Conservation (phyloP, 2,329 filamentous ascomycete genomes). For the Magnaporthiopsis incrustans region DNA sequence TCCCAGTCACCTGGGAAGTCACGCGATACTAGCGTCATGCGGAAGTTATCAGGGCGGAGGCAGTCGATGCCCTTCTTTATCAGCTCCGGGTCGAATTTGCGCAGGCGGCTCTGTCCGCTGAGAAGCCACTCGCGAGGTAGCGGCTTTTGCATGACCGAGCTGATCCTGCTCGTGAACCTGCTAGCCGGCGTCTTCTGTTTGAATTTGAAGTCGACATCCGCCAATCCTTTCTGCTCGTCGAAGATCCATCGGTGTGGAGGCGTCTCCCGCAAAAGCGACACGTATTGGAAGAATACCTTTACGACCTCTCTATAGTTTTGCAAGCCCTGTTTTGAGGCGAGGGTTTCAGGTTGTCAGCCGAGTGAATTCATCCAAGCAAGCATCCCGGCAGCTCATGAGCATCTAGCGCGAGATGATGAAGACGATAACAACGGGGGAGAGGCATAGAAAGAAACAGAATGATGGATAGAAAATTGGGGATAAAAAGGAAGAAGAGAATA, state of each 20-base stretch:
- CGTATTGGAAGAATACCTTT: constrained; percentile 84
- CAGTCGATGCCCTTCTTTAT: constrained; percentile 68
- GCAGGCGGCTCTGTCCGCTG: constrained; percentile 67
- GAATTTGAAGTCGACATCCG: constrained; percentile 92
- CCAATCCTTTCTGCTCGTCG: constrained; percentile 81
- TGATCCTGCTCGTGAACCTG: constrained; percentile 78
- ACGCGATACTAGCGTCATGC: constrained; percentile 74
- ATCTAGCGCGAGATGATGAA: not conserved
- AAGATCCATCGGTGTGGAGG: constrained; percentile 90
- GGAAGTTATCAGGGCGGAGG: constrained; percentile 82
- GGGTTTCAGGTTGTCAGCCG: not conserved
- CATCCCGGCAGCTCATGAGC: not conserved
- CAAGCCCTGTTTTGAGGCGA: constrained; percentile 40
- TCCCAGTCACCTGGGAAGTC: constrained; percentile 80
- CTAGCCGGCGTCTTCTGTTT: constrained; percentile 87
- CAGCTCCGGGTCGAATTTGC: constrained; percentile 69
- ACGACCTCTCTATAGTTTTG: constrained; percentile 75
- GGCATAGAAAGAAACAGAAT: not conserved
- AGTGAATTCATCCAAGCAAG: too few species aligned
- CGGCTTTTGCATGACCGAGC: constrained; percentile 84
- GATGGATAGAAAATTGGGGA: not conserved
- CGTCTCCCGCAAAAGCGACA: constrained; percentile 72
- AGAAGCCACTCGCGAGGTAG: constrained; percentile 81
- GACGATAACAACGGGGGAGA: not conserved
- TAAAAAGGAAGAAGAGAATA: not conserved